A percentile compares a stretch with the other conserved stretches of the same genome.
phyloP scores from a whole-genome alignment of 78 protist genomes.

The Cavenderia fasciculata region DNA sequence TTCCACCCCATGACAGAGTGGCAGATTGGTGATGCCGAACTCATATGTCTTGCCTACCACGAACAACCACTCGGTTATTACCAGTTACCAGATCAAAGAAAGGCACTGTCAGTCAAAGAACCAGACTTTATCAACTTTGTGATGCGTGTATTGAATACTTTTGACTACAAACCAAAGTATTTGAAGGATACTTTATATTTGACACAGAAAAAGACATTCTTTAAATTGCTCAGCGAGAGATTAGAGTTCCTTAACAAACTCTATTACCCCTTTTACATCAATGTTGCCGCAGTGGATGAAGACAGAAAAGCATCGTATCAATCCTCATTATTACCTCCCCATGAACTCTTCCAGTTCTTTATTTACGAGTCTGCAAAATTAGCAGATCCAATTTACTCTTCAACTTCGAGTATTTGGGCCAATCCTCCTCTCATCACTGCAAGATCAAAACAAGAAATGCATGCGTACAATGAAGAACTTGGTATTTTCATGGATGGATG shows the following conservation, averaged over 20 bases:
- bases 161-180: too few relatives aligned
- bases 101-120: too few relatives aligned
- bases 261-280: slow-evolving; percentile 1
- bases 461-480: not conserved
- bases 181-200: not conserved
- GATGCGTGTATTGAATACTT: too few relatives aligned
- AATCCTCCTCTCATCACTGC: slow-evolving; percentile 53
- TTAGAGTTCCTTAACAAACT: slow-evolving; percentile 1
- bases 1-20: slow-evolving; percentile 5
- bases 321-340: not conserved
- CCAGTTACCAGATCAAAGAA: not conserved
- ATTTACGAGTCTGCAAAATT: slow-evolving; percentile 17
- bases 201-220: slow-evolving; percentile 15
- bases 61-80: not conserved
- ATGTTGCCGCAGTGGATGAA: not conserved
- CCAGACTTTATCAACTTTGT: too few relatives aligned
- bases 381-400: slow-evolving; percentile 14
- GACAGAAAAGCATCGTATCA: not conserved
- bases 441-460: slow-evolving; percentile 17
- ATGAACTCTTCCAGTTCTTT: slow-evolving; percentile 2
- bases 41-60: not conserved
- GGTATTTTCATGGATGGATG: not conserved
- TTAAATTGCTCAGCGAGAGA: slow-evolving; percentile 16
- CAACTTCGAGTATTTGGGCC: slow-evolving; percentile 4
- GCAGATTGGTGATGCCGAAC: not conserved